A percentile compares a stretch with the other conserved stretches of the same genome.
phyloP scores from a whole-genome alignment of 129 eudicot genomes.

The Erigeron canadensis region DNA sequence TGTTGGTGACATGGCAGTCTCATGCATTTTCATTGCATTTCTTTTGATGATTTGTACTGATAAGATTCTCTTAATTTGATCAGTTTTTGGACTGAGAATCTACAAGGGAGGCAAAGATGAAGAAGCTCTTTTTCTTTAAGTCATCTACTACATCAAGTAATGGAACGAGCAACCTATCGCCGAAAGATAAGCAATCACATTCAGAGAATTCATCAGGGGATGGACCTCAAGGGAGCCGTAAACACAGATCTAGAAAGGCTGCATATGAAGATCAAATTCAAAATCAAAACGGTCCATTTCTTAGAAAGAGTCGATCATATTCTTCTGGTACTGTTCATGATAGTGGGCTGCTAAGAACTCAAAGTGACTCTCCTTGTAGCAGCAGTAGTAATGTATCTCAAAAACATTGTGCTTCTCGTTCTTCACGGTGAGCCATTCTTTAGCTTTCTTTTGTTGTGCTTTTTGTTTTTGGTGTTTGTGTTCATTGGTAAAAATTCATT shows the following conservation, averaged over 20 bases:
- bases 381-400: conserved; percentile 47
- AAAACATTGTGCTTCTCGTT: conserved; percentile 44
- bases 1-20: conserved; percentile 7
- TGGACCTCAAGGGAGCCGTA: conserved; percentile 33
- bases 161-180: conserved; percentile 30
- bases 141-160: conserved; percentile 56
- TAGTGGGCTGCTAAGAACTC: conserved; percentile 44
- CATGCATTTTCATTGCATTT: conserved; percentile 10
- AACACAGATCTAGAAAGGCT: conserved; percentile 42
- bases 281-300: conserved; percentile 40
- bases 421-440: conserved; percentile 54
- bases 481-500: neutral
- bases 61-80: conserved; percentile 20
- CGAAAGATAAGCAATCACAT: conserved; percentile 48
- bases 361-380: conserved; percentile 68
- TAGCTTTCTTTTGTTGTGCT: neutral
- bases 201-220: conserved; percentile 51
- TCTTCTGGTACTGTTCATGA: conserved; percentile 71
- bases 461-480: neutral
- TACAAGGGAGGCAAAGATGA: conserved; percentile 49
- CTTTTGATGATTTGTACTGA: neutral
- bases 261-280: conserved; percentile 43
- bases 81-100: neutral
- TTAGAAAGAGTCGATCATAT: conserved; percentile 78
- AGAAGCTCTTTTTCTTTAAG: conserved; percentile 84